phyloP scores from a whole-genome alignment of 1,284 basidiomycete species.

The Apiotrichum mycotoxinovorans region DNA sequence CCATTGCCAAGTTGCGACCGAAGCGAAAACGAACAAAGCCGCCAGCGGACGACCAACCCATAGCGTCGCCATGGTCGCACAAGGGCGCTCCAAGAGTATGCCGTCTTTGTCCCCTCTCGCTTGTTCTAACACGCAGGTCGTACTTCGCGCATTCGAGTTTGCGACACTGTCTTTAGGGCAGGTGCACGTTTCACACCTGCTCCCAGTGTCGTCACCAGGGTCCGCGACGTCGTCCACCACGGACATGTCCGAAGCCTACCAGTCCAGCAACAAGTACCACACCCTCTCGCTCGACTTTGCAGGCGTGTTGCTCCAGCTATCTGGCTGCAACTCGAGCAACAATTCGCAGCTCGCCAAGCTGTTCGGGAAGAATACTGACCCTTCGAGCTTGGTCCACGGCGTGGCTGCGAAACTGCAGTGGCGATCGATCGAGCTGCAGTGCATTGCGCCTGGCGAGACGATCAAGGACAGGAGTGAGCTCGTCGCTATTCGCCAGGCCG shows the following conservation, averaged over 20 bases:
- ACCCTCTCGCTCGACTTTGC: constrained; percentile 34
- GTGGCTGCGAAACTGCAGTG: constrained; percentile 30
- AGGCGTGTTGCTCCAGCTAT: constrained; percentile 20
- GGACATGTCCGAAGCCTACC: not conserved
- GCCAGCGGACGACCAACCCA: not conserved
- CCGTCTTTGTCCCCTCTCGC: too few relatives aligned
- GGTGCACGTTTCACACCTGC: constrained; percentile 26
- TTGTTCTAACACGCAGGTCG: constrained; percentile 26
- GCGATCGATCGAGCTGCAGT: constrained; percentile 32
- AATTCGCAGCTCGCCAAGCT: constrained; percentile 39
- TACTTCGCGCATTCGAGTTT: constrained; percentile 36
- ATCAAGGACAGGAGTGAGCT: constrained; percentile 31
- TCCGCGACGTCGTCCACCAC: constrained; percentile 17
- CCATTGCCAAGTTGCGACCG: constrained; percentile 14
- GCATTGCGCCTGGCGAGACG: constrained; percentile 32
- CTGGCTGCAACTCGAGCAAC: constrained; percentile 37
- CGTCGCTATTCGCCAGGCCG: constrained; percentile 31
- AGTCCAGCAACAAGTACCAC: constrained; percentile 10
- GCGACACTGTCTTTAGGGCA: constrained; percentile 26
- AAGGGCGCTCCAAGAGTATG: constrained; percentile 23
- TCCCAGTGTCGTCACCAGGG: constrained; percentile 14
- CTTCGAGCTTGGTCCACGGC: constrained; percentile 33
- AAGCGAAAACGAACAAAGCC: not conserved
- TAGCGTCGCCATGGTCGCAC: constrained; percentile 1
- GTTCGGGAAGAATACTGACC: constrained; percentile 33